Evolutionary conservation across 345 rosid species (phyloP).

Genomic region (Noccaea bulbosa): DNA sequence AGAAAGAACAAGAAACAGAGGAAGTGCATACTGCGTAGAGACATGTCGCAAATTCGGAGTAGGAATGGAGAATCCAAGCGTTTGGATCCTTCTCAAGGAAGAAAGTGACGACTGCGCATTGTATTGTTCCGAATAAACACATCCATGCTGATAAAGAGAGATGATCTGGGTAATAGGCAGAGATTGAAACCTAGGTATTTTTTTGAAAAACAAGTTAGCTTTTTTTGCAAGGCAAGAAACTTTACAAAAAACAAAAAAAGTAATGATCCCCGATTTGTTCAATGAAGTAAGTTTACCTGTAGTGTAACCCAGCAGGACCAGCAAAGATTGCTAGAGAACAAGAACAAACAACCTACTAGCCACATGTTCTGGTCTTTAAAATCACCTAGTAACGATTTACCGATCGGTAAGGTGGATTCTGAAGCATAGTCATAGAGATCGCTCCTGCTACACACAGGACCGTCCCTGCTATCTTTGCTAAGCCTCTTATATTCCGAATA

Average conservation of each 20-base stretch:
- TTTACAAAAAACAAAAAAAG: not conserved
- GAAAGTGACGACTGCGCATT: conserved; percentile 53
- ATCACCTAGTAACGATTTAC: conserved; percentile 35
- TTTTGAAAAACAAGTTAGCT: not conserved
- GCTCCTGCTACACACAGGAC: conserved; percentile 67
- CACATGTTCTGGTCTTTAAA: conserved; percentile 46
- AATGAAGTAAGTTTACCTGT: conserved; percentile 51
- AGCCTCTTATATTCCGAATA: conserved; percentile 55
- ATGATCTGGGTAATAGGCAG: conserved; percentile 59
- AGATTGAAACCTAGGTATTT: conserved; percentile 59
- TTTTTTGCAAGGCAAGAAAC: conserved; percentile 25
- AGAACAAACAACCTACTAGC: conserved; percentile 65
- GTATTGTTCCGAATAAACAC: conserved; percentile 67
- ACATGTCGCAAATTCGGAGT: conserved; percentile 50
- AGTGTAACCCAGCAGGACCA: conserved; percentile 81
- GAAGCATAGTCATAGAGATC: conserved; percentile 61
- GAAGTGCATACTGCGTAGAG: conserved; percentile 50
- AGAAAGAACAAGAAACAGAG: not conserved
- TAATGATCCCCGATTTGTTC: not conserved
- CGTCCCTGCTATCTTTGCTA: conserved; percentile 71
- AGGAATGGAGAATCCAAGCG: conserved; percentile 60
- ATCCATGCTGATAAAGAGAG: conserved; percentile 74
- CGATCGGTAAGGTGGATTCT: conserved; percentile 25
- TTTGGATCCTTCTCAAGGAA: conserved; percentile 53
- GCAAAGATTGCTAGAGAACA: conserved; percentile 61